Percentiles rank a stretch among this genome's conserved stretches.
phyloP scores from a whole-genome alignment of 768 basidiomycete species.

The Hydnomerulius pinastri region DNA sequence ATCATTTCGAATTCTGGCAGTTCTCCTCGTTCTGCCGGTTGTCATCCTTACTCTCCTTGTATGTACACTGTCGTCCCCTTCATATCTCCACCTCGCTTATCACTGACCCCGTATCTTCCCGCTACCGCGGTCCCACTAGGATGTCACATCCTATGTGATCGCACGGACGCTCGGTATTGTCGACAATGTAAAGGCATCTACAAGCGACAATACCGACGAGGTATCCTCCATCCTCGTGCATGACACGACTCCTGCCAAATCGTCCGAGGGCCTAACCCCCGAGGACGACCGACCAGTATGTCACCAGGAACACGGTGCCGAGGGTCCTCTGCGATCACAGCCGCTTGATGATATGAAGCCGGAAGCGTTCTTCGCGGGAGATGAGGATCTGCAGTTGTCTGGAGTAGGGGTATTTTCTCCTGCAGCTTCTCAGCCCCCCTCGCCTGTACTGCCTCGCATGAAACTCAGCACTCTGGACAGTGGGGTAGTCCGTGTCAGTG shows the following conservation, averaged over 20 bases:
- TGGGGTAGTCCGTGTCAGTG: slow-evolving; percentile 13
- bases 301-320: slow-evolving; percentile 3
- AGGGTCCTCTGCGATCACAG: not conserved
- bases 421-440: slow-evolving; percentile 63
- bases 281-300: slow-evolving; percentile 10
- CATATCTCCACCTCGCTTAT: slow-evolving; percentile 17
- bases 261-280: slow-evolving; percentile 14
- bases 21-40: slow-evolving; percentile 48
- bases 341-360: slow-evolving; percentile 22
- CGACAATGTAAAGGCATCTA: slow-evolving; percentile 74
- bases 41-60: slow-evolving; percentile 68
- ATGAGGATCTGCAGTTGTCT: slow-evolving; percentile 53
- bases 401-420: slow-evolving; percentile 79
- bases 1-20: slow-evolving; percentile 63
- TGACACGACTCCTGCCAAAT: slow-evolving; percentile 1
- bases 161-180: slow-evolving; percentile 80
- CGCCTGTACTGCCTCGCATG: slow-evolving; percentile 54
- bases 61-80: slow-evolving; percentile 28
- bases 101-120: slow-evolving; percentile 5
- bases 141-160: slow-evolving; percentile 79
- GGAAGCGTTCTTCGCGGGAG: slow-evolving; percentile 54
- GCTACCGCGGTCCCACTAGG: slow-evolving; percentile 42
- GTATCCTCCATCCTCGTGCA: slow-evolving; percentile 3
- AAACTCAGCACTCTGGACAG: slow-evolving; percentile 20
- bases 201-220: slow-evolving; percentile 49